A percentile compares a stretch with the other conserved stretches of the same genome.
These are phyloP conservation scores for Zygoascus bituminiphila DNA, from an alignment of 805 yeast genomes.

Conservation along the genomic window DNA sequence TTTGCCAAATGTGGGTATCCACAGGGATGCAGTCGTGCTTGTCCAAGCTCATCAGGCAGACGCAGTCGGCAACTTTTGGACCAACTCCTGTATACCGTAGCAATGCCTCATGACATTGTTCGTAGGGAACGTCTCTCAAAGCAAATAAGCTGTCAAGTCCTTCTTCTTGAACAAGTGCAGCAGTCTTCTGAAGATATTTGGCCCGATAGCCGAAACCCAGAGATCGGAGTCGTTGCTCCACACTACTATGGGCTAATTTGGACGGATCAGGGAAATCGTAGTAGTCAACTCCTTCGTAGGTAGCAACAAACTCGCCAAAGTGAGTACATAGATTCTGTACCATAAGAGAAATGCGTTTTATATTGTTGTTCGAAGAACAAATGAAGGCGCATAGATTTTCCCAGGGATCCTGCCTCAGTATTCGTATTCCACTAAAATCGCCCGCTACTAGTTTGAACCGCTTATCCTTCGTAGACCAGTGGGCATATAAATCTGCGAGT, in stretches of 20 bases:
- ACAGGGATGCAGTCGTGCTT: conserved; percentile 86
- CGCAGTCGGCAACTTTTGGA: conserved; percentile 97
- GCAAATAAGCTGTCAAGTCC: conserved; percentile 23
- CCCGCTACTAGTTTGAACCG: conserved; percentile 34
- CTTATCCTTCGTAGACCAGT: conserved; percentile 55
- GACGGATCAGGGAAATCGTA: conserved; percentile 70
- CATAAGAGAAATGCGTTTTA: conserved; percentile 88
- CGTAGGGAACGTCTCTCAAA: conserved; percentile 41
- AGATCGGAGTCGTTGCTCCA: conserved; percentile 39
- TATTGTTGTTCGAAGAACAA: conserved; percentile 93
- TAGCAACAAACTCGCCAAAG: conserved; percentile 56
- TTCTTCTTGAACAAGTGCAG: conserved; percentile 38
- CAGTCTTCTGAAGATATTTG: conserved; percentile 73
- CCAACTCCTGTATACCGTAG: conserved; percentile 81
- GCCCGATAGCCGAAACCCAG: conserved; percentile 85
- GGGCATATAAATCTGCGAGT: conserved; percentile 42
- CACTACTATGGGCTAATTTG: conserved; percentile 34
- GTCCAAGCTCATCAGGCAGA: conserved; percentile 82
- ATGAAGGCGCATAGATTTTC: conserved; percentile 85
- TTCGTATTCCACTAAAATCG: conserved; percentile 61
- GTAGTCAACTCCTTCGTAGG: conserved; percentile 46
- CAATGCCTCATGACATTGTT: conserved; percentile 49
- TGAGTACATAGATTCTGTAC: conserved; percentile 66
- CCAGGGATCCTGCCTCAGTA: conserved; percentile 94
- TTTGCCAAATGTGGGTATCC: conserved; percentile 90